Percentiles rank a stretch among this genome's conserved stretches.
Conservation (phyloP, 371 early-diverging fungal species). For the Syncephalastrum monosporum region DNA sequence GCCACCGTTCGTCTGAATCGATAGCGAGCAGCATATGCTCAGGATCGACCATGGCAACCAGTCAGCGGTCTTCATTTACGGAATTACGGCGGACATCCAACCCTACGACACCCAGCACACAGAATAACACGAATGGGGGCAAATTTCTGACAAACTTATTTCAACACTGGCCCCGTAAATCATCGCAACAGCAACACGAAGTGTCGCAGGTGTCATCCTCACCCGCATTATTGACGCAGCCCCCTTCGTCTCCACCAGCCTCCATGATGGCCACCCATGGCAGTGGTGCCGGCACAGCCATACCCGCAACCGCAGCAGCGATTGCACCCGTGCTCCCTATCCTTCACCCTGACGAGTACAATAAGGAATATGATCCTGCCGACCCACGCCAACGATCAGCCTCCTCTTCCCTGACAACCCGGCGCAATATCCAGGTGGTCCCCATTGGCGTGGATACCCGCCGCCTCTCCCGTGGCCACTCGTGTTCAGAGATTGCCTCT, state of each 20-base stretch:
- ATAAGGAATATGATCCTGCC: slow-evolving; percentile 18
- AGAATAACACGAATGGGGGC: neutral
- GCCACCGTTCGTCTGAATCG: slow-evolving; percentile 16
- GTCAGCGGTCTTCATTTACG: slow-evolving; percentile 14
- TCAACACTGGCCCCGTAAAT: slow-evolving; percentile 16
- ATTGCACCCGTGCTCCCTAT: slow-evolving; percentile 24
- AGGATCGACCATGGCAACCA: slow-evolving; percentile 6
- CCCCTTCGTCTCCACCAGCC: slow-evolving; percentile 2
- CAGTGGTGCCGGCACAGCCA: slow-evolving; percentile 2
- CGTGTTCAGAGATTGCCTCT: slow-evolving; percentile 3
- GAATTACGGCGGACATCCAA: slow-evolving; percentile 16
- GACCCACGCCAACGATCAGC: slow-evolving; percentile 6
- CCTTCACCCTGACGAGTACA: slow-evolving; percentile 41
- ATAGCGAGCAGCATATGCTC: slow-evolving; percentile 14
- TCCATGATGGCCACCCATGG: slow-evolving; percentile 11
- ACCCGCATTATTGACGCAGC: neutral
- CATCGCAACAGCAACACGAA: slow-evolving; percentile 5
- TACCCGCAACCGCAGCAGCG: neutral
- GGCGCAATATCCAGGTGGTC: slow-evolving; percentile 5
- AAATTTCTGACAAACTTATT: slow-evolving; percentile 15
- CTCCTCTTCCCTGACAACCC: slow-evolving; percentile 11
- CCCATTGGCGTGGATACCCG: neutral
- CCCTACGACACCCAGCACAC: neutral
- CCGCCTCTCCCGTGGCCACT: slow-evolving; percentile 10
- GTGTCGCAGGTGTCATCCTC: slow-evolving; percentile 5